Evolutionary conservation across 495 filamentous ascomycete species (phyloP), one percentile per base, ranked within the genome.

Genomic region (Penicillium simplicissimum): DNA sequence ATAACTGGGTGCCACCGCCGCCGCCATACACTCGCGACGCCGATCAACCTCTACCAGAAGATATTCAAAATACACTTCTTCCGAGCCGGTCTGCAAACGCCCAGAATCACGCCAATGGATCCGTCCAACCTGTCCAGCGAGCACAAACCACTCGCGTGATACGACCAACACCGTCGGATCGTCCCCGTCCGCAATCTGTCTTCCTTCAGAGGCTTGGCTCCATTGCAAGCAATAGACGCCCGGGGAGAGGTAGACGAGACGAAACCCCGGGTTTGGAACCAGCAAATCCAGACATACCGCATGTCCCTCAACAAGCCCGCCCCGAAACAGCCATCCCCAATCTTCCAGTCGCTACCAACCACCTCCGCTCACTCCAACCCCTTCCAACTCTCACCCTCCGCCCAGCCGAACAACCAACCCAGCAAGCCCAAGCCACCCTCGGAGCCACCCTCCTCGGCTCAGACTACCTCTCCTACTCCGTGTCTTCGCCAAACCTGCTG

Each of bases 1-100:
- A 96, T 63, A 91, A 93, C 61, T 97, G 93, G 93, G 90, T 93
- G 8, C 90, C 93, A 23, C 93, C 93, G 0, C 93, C 93, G n/a
- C 93, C 93, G 13, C 90, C 92, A 8, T 97, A 97, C 66, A 84
- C 86, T 19, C 85, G 84, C 14, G 86, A 92, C 14, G 79, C 89
- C 34, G 87, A 90, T 7, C 79, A 74, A 51, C 82, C 83, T 28
- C 71, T 87, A 38, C 84, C 85, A 49, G 82, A 85, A 11, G 74
- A 82, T 56, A 74, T 87, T n/a, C 69, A 70, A 37, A 63, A 71
- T 40, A 67, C 70, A 4, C 67, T 80, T 57, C 70, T 76, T 53
- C 71, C 76, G 23, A 66, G 64, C 10, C 34, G 51, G 19, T 63
- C 66, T 13, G 63, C 64, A 49, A 65, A 61, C 55, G 36, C 53